Evolutionary conservation across 2,329 filamentous ascomycete genomes (phyloP).

Genomic region (Paraphaeosphaeria sporulosa): DNA sequence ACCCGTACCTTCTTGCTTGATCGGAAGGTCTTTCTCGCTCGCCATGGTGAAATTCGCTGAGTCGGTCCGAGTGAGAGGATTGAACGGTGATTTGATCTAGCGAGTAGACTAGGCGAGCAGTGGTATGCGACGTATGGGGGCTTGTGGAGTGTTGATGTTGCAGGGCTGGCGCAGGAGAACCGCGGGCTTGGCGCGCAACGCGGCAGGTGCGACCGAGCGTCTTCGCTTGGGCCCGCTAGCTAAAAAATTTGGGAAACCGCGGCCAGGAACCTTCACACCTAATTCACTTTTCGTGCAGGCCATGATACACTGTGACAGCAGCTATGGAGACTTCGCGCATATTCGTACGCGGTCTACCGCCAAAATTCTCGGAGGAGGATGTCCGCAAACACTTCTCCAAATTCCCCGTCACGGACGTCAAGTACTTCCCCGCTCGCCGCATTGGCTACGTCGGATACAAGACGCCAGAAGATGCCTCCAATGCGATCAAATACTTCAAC

Average conservation of each 20-base stretch:
- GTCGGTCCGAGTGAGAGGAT: not conserved
- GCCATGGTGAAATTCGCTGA: constrained; percentile 41
- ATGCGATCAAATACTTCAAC: constrained; percentile 94
- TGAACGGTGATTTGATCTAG: not conserved
- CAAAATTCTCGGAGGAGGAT: constrained; percentile 82
- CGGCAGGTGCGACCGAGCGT: constrained; percentile 6
- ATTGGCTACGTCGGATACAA: constrained; percentile 98
- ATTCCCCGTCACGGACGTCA: constrained; percentile 85
- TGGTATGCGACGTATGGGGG: not conserved
- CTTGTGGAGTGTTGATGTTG: constrained; percentile 11
- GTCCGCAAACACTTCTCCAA: constrained; percentile 88
- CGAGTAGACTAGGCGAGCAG: constrained; percentile 3
- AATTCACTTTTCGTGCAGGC: not conserved
- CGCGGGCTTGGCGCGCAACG: constrained; percentile 10
- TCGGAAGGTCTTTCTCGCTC: constrained; percentile 65
- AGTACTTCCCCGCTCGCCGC: constrained; percentile 85
- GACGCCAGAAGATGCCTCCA: constrained; percentile 77
- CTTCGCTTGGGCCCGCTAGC: constrained; percentile 12
- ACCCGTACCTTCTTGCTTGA: constrained; percentile 58
- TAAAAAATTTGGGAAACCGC: constrained; percentile 11
- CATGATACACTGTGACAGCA: not conserved
- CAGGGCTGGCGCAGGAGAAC: constrained; percentile 13
- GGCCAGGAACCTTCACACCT: not conserved
- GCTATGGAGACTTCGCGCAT: constrained; percentile 78
- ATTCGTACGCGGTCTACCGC: constrained; percentile 78